Evolutionary conservation across 345 rosid genomes (phyloP).

Genomic region (Moricandia arvensis): DNA sequence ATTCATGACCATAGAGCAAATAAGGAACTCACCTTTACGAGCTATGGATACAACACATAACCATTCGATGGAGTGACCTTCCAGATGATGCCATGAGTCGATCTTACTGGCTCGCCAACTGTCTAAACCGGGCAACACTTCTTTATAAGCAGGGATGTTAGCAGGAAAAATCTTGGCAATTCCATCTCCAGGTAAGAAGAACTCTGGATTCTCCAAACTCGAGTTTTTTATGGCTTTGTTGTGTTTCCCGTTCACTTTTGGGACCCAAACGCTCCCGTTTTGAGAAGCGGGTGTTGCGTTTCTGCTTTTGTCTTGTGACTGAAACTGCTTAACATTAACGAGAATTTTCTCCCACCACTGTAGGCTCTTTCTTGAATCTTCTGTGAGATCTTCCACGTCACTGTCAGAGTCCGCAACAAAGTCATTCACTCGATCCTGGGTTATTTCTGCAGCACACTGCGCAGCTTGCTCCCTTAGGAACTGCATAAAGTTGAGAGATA

Average conservation of each 20-base stretch:
- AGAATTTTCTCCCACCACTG: constrained; percentile 73
- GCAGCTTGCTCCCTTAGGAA: constrained; percentile 96
- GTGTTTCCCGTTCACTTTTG: constrained; percentile 86
- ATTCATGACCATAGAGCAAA: neutral
- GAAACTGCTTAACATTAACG: constrained; percentile 48
- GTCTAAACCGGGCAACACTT: constrained; percentile 80
- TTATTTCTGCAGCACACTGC: constrained; percentile 74
- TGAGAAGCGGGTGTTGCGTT: constrained; percentile 36
- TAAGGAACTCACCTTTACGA: constrained; percentile 58
- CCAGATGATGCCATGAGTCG: constrained; percentile 86
- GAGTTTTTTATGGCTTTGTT: constrained; percentile 56
- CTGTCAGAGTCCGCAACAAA: constrained; percentile 75
- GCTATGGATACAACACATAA: constrained; percentile 82
- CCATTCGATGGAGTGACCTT: constrained; percentile 92
- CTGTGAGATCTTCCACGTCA: constrained; percentile 57
- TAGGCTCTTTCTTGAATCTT: constrained; percentile 43
- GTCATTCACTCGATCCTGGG: constrained; percentile 65
- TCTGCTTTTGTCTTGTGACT: constrained; percentile 43
- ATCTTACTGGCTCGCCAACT: constrained; percentile 90
- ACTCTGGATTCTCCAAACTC: constrained; percentile 44
- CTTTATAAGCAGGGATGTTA: constrained; percentile 62
- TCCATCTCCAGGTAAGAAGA: constrained; percentile 59
- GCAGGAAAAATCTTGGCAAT: constrained; percentile 62
- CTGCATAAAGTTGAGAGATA: too few species aligned
- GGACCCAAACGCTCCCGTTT: constrained; percentile 53